A percentile compares a stretch with the other conserved stretches of the same genome.
Evolutionary conservation across 768 basidiomycete species (phyloP).

Genomic region (Trichaptum fuscoviolaceum): DNA sequence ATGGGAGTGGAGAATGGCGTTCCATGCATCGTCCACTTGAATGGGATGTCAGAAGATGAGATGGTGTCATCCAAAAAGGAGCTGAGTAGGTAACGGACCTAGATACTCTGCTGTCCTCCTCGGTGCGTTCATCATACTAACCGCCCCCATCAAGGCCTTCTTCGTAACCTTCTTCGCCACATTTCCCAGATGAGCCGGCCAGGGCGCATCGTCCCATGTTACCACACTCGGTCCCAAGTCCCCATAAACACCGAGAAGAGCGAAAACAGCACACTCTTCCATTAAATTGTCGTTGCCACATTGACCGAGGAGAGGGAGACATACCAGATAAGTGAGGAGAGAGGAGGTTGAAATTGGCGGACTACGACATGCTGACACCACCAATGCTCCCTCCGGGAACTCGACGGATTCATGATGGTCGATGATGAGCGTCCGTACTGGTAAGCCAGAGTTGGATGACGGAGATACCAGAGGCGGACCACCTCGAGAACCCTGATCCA

Average conservation of each 20-base stretch:
- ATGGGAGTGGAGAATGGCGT: slow-evolving; percentile 27
- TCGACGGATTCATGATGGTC: slow-evolving; percentile 42
- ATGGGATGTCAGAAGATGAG: not conserved
- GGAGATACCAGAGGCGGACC: slow-evolving; percentile 27
- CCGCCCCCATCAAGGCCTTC: slow-evolving; percentile 35
- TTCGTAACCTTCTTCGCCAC: slow-evolving; percentile 30
- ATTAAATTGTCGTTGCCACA: slow-evolving; percentile 16
- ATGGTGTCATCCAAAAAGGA: slow-evolving; percentile 16
- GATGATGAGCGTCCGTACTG: slow-evolving; percentile 30
- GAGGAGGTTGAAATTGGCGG: slow-evolving; percentile 39
- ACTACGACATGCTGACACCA: slow-evolving; percentile 35
- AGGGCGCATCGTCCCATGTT: slow-evolving; percentile 23
- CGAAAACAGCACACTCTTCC: slow-evolving; percentile 30
- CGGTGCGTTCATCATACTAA: slow-evolving; percentile 39
- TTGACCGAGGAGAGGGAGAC: slow-evolving; percentile 24
- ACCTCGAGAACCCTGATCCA: slow-evolving; percentile 42
- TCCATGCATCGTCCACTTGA: slow-evolving; percentile 30
- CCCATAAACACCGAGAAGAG: slow-evolving; percentile 39
- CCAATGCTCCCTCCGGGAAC: slow-evolving; percentile 31
- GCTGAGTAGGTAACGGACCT: slow-evolving; percentile 28
- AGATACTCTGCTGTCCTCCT: slow-evolving; percentile 8
- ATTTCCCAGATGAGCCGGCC: slow-evolving; percentile 25
- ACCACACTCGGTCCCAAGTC: slow-evolving; percentile 26
- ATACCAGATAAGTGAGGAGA: slow-evolving; percentile 36
- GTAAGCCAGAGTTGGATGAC: slow-evolving; percentile 2